Conservation (phyloP, 2,329 filamentous ascomycete species). For the Ilyonectria destructans region DNA sequence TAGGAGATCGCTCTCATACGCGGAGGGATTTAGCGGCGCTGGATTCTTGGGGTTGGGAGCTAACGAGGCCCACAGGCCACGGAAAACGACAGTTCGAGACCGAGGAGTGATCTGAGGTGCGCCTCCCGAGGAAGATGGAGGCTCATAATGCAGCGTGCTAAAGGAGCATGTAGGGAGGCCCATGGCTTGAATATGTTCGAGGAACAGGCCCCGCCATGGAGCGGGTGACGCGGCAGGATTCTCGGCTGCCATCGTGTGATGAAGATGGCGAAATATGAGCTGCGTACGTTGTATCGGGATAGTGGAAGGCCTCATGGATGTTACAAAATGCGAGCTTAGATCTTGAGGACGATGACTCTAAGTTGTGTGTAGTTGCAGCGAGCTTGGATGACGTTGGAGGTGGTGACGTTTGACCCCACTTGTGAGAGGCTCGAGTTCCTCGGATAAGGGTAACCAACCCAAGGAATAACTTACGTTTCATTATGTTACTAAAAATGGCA, state of each 20-base stretch:
- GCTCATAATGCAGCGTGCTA: constrained; percentile 63
- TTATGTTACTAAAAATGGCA: not conserved
- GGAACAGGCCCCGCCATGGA: constrained; percentile 69
- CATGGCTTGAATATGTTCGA: constrained; percentile 67
- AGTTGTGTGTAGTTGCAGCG: constrained; percentile 20
- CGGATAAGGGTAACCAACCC: not conserved
- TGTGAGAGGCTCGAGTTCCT: constrained; percentile 2
- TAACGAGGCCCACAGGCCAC: constrained; percentile 86
- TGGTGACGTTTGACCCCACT: constrained; percentile 23
- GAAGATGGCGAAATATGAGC: constrained; percentile 50
- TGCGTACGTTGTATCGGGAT: constrained; percentile 45
- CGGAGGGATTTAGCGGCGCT: constrained; percentile 78
- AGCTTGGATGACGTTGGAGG: constrained; percentile 11
- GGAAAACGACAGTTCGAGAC: constrained; percentile 86
- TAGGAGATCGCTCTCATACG: constrained; percentile 83
- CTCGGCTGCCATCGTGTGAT: constrained; percentile 48
- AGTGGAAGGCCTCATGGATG: constrained; percentile 40
- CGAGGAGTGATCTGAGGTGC: constrained; percentile 64
- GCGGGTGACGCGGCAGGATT: constrained; percentile 53
- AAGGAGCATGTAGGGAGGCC: constrained; percentile 66
- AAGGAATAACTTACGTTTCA: constrained; percentile 2
- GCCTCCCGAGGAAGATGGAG: constrained; percentile 60
- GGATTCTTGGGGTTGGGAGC: constrained; percentile 81
- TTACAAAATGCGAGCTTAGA: not conserved
- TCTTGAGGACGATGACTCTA: not conserved